Base-by-base conservation (phyloP, 495 filamentous ascomycete species). In the Aspergillus funiculosus region DNA sequence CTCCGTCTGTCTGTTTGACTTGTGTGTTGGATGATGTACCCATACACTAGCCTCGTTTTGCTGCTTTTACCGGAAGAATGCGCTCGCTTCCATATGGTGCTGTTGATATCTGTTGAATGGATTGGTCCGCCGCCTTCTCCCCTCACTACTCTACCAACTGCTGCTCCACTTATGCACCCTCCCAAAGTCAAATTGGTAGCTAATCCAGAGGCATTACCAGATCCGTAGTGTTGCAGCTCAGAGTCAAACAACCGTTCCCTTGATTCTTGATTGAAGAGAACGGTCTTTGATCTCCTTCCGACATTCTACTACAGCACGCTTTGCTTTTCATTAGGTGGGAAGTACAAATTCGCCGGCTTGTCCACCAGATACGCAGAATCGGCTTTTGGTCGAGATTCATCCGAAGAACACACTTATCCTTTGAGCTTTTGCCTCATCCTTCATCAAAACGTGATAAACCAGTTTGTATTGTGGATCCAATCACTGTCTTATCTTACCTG, bases 201-300 rank as follows among this genome's bases (percentile, higher is more conserved):
- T 58, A 46, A 58, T 27, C 37, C 17, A 26, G 15, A 29, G 21
- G 14, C 19, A 35, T 46, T 49, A 8, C 45, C 45, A 43, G 38
- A 46, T 44, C 21, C 20, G 47, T 51, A 49, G 27, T 14, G 19
- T 28, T 49, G 47, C 54, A 50, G 35, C 27, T 17, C 10, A 18
- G 9, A 40, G 13, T 24, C 29, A 41, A 41, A 40, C 40, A 43
- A 28, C 13, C 36, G 8, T 19, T 25, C 4, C 26, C 13, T 41
- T 26, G 24, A 19, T 19, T 27, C 24, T 18, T 31, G 20, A 30
- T 31, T 37, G 11, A 46, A 22, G 32, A 34, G 42, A 27, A 27
- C 25, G 13, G 21, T 26, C 37, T 25, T 24, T 26, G 17, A 20
- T 11, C 20, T 21, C 31, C 9, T 17, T 22, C 5, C 43, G 14